phyloP scores from a whole-genome alignment of 495 filamentous ascomycete genomes.

The Saxophila tyrrhenica region DNA sequence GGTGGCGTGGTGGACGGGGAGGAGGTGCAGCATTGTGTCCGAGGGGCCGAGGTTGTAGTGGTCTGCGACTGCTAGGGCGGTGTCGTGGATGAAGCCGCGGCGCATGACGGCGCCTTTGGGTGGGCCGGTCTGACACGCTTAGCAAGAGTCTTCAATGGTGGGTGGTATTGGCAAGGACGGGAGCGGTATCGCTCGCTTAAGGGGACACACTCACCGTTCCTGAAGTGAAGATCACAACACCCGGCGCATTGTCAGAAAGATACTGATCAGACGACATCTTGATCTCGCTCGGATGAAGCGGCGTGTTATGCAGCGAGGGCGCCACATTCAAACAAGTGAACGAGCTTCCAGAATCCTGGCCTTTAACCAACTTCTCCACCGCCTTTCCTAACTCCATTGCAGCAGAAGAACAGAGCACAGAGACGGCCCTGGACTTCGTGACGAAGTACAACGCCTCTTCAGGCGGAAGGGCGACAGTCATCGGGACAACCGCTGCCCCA shows the following conservation, averaged over 20 bases:
- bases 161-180: too few relatives aligned
- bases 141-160: too few relatives aligned
- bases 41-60: constrained; percentile 23
- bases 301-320: constrained; percentile 13
- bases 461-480: constrained; percentile 28
- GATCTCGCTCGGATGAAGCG: constrained; percentile 17
- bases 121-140: too few relatives aligned
- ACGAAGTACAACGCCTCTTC: constrained; percentile 38
- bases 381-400: constrained; percentile 21
- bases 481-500: constrained; percentile 33
- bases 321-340: constrained; percentile 23
- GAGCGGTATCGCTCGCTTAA: too few relatives aligned
- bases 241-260: constrained; percentile 26
- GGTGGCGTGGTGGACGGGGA: constrained; percentile 41
- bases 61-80: constrained; percentile 27
- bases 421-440: constrained; percentile 22
- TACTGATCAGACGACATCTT: constrained; percentile 24
- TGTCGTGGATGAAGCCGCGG: constrained; percentile 25
- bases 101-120: constrained; percentile 34
- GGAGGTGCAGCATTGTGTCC: constrained; percentile 31
- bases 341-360: neutral
- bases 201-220: too few relatives aligned
- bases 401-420: constrained; percentile 19
- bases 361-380: constrained; percentile 16
- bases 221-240: constrained; percentile 33